These are phyloP conservation scores for Elsinoe batatas DNA, from an alignment of 2,329 filamentous ascomycete genomes.

Conservation along the genomic window DNA sequence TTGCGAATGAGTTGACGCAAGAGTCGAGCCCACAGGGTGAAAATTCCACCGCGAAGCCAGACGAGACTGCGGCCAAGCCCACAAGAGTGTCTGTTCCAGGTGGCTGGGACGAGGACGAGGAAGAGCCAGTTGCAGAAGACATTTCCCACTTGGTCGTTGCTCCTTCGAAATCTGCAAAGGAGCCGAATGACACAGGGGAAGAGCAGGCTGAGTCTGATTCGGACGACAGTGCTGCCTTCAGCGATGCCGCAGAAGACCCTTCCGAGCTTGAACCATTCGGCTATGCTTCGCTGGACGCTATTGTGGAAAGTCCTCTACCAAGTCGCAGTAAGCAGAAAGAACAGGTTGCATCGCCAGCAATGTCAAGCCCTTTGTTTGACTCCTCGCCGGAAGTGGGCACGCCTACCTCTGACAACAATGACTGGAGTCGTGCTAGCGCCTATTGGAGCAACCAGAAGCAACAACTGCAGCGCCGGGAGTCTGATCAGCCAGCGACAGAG, in stretches of 20 bases:
- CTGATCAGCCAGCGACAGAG: conserved; percentile 27
- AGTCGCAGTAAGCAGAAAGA: conserved; percentile 22
- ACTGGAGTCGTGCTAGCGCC: conserved; percentile 57
- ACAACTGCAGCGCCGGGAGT: conserved; percentile 51
- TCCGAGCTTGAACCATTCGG: conserved; percentile 55
- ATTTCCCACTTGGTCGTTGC: not conserved
- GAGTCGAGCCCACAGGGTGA: not conserved
- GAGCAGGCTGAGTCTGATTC: conserved; percentile 16
- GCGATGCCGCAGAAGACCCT: conserved; percentile 66
- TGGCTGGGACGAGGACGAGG: conserved; percentile 14
- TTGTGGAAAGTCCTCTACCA: conserved; percentile 50
- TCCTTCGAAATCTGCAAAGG: not conserved
- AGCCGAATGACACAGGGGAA: conserved; percentile 10
- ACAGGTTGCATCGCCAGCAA: conserved; percentile 11
- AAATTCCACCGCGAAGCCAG: not conserved
- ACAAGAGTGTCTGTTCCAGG: conserved; percentile 12
- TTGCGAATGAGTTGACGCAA: not conserved
- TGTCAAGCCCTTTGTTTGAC: conserved; percentile 3
- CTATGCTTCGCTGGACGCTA: conserved; percentile 63
- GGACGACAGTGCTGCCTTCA: conserved; percentile 55
- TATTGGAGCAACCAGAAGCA: conserved; percentile 61
- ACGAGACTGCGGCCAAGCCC: not conserved
- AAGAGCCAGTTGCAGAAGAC: conserved; percentile 5
- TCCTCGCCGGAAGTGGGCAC: conserved; percentile 11
- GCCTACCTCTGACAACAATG: conserved; percentile 21